These are phyloP conservation scores for Selenicereus undatus DNA, from an alignment of 148 eudicot genomes.

Conservation along the genomic window DNA sequence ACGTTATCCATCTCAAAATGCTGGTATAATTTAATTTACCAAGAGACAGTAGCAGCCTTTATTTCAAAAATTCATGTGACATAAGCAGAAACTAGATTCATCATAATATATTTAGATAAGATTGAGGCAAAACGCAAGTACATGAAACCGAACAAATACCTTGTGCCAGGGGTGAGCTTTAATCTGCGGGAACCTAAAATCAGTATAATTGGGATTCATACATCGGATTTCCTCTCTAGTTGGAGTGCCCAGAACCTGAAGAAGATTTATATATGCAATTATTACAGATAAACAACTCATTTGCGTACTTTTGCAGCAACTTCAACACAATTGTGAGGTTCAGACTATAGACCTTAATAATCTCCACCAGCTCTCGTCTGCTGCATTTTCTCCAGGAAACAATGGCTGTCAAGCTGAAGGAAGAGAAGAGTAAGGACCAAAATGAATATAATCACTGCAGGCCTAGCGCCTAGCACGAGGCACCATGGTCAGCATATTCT, in stretches of 20 bases:
- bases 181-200: conserved; percentile 94
- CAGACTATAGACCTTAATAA: conserved; percentile 75
- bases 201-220: conserved; percentile 93
- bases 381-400: conserved; percentile 93
- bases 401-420: conserved; percentile 41
- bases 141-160: conserved; percentile 36
- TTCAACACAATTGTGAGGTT: not conserved
- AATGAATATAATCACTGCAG: not conserved
- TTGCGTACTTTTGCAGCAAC: not conserved
- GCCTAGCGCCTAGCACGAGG: not conserved
- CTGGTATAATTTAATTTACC: too few relatives aligned
- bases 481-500: not conserved
- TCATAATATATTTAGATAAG: not conserved
- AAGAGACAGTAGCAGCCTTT: not conserved
- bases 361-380: conserved; percentile 94
- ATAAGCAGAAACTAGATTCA: not conserved
- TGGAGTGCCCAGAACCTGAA: conserved; percentile 97
- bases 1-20: too few relatives aligned
- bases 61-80: not conserved
- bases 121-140: conserved; percentile 5
- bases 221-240: conserved; percentile 98
- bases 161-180: conserved; percentile 98
- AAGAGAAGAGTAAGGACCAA: conserved; percentile 8
- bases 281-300: not conserved
- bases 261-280: not conserved